These are phyloP conservation scores for Chionographis japonica DNA, from an alignment of 106 monocot genomes.

Conservation along the genomic window DNA sequence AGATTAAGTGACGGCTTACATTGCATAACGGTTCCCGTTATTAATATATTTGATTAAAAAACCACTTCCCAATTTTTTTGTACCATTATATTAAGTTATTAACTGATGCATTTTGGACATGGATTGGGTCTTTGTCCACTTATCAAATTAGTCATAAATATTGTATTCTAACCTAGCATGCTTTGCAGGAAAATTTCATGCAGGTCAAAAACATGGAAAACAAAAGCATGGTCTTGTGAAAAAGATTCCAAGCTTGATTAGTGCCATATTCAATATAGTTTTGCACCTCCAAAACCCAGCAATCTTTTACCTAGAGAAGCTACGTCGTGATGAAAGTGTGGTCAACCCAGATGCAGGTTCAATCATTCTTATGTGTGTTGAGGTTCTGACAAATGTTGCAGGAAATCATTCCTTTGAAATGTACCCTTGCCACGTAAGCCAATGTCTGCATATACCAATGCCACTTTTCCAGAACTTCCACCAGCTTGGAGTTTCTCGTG, in stretches of 20 bases:
- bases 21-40: too few relatives aligned
- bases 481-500: slow-evolving; percentile 25
- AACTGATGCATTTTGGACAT: neutral
- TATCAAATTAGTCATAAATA: neutral
- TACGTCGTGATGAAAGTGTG: slow-evolving; percentile 8
- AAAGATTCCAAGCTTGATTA: slow-evolving; percentile 42
- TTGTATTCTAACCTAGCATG: slow-evolving; percentile 15
- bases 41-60: too few relatives aligned
- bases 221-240: slow-evolving; percentile 37
- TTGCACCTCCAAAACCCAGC: slow-evolving; percentile 54
- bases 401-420: slow-evolving; percentile 55
- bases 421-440: slow-evolving; percentile 49
- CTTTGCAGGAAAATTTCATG: slow-evolving; percentile 30
- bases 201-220: too few relatives aligned
- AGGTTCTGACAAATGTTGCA: slow-evolving; percentile 65
- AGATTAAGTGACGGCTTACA: too few relatives aligned
- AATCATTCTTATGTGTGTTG: slow-evolving; percentile 80
- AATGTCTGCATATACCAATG: slow-evolving; percentile 65
- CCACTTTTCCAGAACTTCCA: slow-evolving; percentile 57
- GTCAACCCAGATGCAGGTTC: slow-evolving; percentile 64
- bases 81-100: too few relatives aligned
- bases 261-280: slow-evolving; percentile 73
- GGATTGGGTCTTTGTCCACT: neutral
- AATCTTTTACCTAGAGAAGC: slow-evolving; percentile 51
- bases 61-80: too few relatives aligned